Evolutionary conservation across 2,329 filamentous ascomycete genomes (phyloP).

Genomic region (Berkeleyomyces rouxiae): DNA sequence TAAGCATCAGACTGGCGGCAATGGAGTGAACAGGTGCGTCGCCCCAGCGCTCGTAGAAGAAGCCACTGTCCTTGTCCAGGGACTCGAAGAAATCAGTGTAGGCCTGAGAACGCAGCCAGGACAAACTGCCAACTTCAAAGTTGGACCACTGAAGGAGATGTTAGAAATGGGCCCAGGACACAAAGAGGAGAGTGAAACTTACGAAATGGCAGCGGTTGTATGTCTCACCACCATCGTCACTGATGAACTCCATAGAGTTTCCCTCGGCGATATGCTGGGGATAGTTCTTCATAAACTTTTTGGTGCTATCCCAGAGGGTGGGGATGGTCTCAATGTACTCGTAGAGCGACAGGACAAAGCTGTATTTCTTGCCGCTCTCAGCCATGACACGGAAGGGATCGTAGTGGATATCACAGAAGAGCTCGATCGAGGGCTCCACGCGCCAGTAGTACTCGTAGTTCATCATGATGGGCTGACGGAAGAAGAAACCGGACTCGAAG

Average conservation of each 20-base stretch:
- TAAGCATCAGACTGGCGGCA: slow-evolving; percentile 68
- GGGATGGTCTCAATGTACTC: slow-evolving; percentile 95
- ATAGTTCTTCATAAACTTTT: slow-evolving; percentile 81
- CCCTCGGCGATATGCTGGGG: slow-evolving; percentile 72
- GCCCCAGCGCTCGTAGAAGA: slow-evolving; percentile 98
- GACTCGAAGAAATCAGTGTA: slow-evolving; percentile 85
- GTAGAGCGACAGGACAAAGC: slow-evolving; percentile 86
- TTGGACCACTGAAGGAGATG: slow-evolving; percentile 71
- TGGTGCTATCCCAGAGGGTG: slow-evolving; percentile 86
- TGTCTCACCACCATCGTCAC: slow-evolving; percentile 74
- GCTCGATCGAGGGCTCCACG: slow-evolving; percentile 89
- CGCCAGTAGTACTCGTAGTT: slow-evolving; percentile 99
- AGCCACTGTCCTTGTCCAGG: slow-evolving; percentile 80
- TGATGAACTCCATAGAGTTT: slow-evolving; percentile 83
- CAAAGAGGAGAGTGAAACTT: slow-evolving; percentile 23
- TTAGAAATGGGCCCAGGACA: neutral
- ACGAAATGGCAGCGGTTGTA: slow-evolving; percentile 98
- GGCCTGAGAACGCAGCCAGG: slow-evolving; percentile 78
- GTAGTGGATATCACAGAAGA: slow-evolving; percentile 89
- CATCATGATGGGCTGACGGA: slow-evolving; percentile 80
- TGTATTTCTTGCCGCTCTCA: slow-evolving; percentile 95
- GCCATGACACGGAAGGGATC: slow-evolving; percentile 95
- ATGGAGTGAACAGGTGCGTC: slow-evolving; percentile 98
- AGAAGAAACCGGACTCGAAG: slow-evolving; percentile 98
- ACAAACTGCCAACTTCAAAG: slow-evolving; percentile 87